Evolutionary conservation across 2,329 filamentous ascomycete genomes (phyloP).

Genomic region (Alternaria arbusti): DNA sequence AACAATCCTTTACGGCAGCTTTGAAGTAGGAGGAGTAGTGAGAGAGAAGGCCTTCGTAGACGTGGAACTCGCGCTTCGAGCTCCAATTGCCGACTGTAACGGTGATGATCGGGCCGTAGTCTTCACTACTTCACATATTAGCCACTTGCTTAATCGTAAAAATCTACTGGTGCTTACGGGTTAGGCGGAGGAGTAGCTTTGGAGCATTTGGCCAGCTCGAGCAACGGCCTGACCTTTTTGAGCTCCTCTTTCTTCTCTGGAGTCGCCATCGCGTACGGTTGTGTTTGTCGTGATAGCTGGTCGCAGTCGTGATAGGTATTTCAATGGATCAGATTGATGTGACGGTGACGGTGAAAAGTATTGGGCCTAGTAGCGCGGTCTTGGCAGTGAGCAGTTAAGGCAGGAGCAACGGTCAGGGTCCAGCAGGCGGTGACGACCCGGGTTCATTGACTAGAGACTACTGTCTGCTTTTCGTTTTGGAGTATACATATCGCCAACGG

Average conservation of each 20-base stretch:
- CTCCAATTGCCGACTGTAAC: not conserved
- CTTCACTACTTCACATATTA: fast-evolving
- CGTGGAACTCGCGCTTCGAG: not conserved
- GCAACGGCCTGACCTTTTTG: not conserved
- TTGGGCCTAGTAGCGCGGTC: not conserved
- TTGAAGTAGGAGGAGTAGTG: not conserved
- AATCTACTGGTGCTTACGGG: not conserved
- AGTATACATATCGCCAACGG: not conserved
- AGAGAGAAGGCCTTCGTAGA: not conserved
- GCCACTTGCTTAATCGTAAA: no score
- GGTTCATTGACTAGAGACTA: not conserved
- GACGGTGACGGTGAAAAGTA: not conserved
- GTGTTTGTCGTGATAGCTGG: not conserved
- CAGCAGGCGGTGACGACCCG: not conserved
- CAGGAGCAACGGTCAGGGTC: not conserved
- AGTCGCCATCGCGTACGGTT: not conserved
- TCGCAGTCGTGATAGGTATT: not conserved
- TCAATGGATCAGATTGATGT: not conserved
- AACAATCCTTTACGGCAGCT: not conserved
- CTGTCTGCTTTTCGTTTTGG: not conserved
- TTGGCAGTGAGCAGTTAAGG: not conserved
- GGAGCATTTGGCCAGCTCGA: not conserved
- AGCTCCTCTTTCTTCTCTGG: not conserved
- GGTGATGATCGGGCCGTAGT: not conserved
- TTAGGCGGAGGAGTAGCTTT: not conserved